These are phyloP conservation scores for Lizonia empirigonia DNA, from an alignment of 2,329 filamentous ascomycete genomes.

Conservation along the genomic window DNA sequence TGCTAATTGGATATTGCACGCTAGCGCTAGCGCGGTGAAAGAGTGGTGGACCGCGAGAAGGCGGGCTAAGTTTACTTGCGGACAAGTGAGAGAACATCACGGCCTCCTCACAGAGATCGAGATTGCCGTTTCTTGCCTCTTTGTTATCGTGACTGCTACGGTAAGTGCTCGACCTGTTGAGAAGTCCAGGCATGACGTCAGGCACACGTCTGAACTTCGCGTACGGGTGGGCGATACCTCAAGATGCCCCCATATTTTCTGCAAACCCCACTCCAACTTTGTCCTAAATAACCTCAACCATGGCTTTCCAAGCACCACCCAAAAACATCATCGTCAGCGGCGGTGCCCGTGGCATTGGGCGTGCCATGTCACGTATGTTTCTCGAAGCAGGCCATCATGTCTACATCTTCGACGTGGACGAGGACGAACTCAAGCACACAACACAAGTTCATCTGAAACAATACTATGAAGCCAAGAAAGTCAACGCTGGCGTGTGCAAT, in stretches of 20 bases:
- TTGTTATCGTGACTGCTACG: slow-evolving; percentile 1
- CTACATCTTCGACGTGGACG: slow-evolving; percentile 54
- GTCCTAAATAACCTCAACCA: neutral
- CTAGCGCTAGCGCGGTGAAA: slow-evolving; percentile 6
- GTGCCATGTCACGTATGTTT: slow-evolving; percentile 54
- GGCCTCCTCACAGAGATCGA: too few species aligned
- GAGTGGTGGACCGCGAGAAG: neutral
- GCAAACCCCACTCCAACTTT: neutral
- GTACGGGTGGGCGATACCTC: slow-evolving; percentile 2
- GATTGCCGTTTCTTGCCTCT: neutral
- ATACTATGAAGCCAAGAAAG: slow-evolving; percentile 43
- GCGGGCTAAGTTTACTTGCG: neutral
- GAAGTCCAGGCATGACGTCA: slow-evolving; percentile 35
- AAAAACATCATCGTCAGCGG: slow-evolving; percentile 50
- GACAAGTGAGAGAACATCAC: neutral
- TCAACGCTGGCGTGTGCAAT: slow-evolving; percentile 51
- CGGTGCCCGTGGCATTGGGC: slow-evolving; percentile 56
- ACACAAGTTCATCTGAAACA: slow-evolving; percentile 49
- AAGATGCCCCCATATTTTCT: neutral
- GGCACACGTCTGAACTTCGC: slow-evolving; percentile 34
- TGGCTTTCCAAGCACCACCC: slow-evolving; percentile 19
- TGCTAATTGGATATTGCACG: neutral
- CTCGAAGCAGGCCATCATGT: slow-evolving; percentile 54
- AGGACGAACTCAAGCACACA: slow-evolving; percentile 46
- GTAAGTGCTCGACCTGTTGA: neutral